Base-by-base conservation (phyloP, 805 yeast species). In the Kurtzmaniella fragi region DNA sequence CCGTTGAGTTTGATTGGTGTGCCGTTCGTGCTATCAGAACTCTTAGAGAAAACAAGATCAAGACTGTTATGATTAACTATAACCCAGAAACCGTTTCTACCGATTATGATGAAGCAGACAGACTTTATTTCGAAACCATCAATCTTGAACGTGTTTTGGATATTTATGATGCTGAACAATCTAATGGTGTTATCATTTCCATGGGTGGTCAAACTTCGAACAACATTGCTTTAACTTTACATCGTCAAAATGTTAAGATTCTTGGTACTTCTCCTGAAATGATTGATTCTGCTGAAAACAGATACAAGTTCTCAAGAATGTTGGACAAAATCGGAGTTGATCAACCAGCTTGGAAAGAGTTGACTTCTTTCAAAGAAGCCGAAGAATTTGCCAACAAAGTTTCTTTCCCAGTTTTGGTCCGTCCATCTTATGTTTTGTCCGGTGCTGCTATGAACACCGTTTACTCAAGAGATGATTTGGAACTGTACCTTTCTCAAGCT, bases 381-480 rank as follows among this genome's bases (percentile, higher is more conserved):
- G 95, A 87, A 61, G 80, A 70, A 32, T 91, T 91, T 59, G 97
- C 98, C 42, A 84, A 87, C 35, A 81, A 78, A 58, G 98, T 88
- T 39, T 75, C 88, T 28, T 91, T 88, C 64, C 99, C 99, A 37
- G 98, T 91, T 30, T 73, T 91, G 52, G 98, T 91, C 37, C 87
- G 99, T 73, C 99, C 99, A 25, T 90, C 97, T 17, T 91, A 91
- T 59, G 99, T 91, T 30, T 72, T 91, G 46, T 88, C 96, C 32
- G 99, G 99, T 71, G 99, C 99, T 51, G 99, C 99, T 42, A 91
- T 91, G 99, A 89, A 89, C 69, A 89, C 96, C 32, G 96, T 90
- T 41, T 88, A 89, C 71, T 80, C 95, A 26, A 75, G 77, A 56
- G 93, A 83, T 52, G 98, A 91, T 59, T 74, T 91, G 59, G 95